Conservation (phyloP, 2,329 filamentous ascomycete species). For the Fusarium avenaceum region DNA sequence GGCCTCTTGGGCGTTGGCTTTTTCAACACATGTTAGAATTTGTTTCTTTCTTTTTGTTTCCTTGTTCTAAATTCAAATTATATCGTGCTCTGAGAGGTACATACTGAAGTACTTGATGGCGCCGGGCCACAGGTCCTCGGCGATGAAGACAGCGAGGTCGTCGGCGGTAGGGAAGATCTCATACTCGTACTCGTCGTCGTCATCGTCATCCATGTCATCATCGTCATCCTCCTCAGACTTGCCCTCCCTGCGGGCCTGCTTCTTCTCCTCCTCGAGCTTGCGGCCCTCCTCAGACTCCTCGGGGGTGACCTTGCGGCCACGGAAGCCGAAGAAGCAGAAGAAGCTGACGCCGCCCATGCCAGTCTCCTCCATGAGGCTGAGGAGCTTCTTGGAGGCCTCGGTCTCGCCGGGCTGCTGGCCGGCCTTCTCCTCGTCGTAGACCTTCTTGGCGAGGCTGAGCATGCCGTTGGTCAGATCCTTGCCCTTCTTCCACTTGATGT, state of each 20-base stretch:
- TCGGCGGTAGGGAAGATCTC: slow-evolving; percentile 93
- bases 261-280: slow-evolving; percentile 71
- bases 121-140: slow-evolving; percentile 89
- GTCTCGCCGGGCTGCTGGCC: slow-evolving; percentile 59
- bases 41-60: neutral
- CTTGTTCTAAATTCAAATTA: neutral
- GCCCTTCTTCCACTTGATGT: slow-evolving; percentile 84
- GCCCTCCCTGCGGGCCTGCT: slow-evolving; percentile 62
- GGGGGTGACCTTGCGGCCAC: slow-evolving; percentile 75
- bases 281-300: slow-evolving; percentile 76
- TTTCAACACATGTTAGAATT: slow-evolving; percentile 53
- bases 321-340: slow-evolving; percentile 91
- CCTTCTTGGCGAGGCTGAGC: slow-evolving; percentile 77
- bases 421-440: slow-evolving; percentile 72
- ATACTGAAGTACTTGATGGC: slow-evolving; percentile 93
- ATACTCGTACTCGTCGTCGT: slow-evolving; percentile 74
- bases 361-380: slow-evolving; percentile 69
- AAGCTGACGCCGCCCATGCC: slow-evolving; percentile 79
- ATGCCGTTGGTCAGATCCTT: slow-evolving; percentile 88
- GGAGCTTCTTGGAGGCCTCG: slow-evolving; percentile 64
- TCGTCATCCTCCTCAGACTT: slow-evolving; percentile 61
- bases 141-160: slow-evolving; percentile 82
- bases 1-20: slow-evolving; percentile 71
- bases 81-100: slow-evolving; percentile 54
- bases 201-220: slow-evolving; percentile 65